Evolutionary conservation across 176 grass and related monocot genomes (phyloP), one percentile per base, ranked within the genome.

Genomic region (Oryza punctata): DNA sequence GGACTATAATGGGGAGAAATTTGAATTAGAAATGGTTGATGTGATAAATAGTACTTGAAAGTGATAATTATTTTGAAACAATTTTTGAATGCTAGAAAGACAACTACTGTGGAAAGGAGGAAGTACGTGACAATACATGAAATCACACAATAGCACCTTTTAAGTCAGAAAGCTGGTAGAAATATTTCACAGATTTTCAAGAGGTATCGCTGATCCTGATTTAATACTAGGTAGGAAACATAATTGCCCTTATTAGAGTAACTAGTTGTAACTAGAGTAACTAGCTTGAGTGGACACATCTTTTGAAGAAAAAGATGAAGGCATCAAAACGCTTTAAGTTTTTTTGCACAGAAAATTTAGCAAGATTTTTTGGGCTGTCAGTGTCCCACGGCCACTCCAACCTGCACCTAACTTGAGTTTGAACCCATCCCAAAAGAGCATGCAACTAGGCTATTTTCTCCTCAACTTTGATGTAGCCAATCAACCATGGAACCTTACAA

Each of bases 321-420:
- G 37, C 82, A 81, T 71, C 38, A 40, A 76, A 77, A 71, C 43
- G 27, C 83, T 83, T 83, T 7, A 14, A 32, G 67, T 67, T 86
- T 68, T 87, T 86, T 75, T 64, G 80, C 88, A 79, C 84, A 60
- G 75, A 87, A 90, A 90, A 87, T 79, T 66, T 27, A 79, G 84
- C 84, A 47, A 69, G 79, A 86, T 83, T 90, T 87, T 90, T 86
- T 73, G 49, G 79, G 80, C 69, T 90, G 88, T 90, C 84, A 70
- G 79, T 83, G 79, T 79, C 63, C 74, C 79, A 79, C 68, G n/a
- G 49, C 67, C 74, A 67, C 68, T 54, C 30, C 24, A 73, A 32
- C 67, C 79, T 82, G 84, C 73, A 68, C 67, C 84, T 35, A 35
- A 35, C 33, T 35, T 11, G 49, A 73, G 49, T 82, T 87, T 68